phyloP scores from a whole-genome alignment of 495 filamentous ascomycete genomes.

The Aspergillus conjunctus region DNA sequence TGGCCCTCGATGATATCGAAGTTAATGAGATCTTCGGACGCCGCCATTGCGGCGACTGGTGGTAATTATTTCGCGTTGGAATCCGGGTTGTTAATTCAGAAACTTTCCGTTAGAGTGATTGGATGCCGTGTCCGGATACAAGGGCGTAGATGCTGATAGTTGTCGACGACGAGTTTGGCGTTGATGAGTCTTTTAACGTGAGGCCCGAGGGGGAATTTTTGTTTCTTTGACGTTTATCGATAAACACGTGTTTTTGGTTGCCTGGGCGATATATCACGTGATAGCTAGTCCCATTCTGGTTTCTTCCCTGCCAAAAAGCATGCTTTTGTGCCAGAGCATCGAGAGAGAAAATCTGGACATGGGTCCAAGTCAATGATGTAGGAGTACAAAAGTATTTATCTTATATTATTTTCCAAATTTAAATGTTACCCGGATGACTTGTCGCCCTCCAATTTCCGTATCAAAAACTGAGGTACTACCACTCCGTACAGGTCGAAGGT shows the following conservation, averaged over 20 bases:
- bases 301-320: too few species aligned
- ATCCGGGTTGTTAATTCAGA: not conserved
- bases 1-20: constrained; percentile 96
- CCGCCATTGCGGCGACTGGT: constrained; percentile 45
- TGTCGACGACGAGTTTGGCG: constrained; percentile 13
- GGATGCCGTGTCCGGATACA: not conserved
- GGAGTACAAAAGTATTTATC: too few species aligned
- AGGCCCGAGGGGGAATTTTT: not conserved
- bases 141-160: constrained; percentile 18
- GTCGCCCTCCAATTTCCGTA: too few species aligned
- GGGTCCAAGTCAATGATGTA: too few species aligned
- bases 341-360: too few species aligned
- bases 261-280: constrained; percentile 40
- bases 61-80: not conserved
- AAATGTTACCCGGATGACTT: too few species aligned
- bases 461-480: too few species aligned
- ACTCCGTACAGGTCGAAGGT: too few species aligned
- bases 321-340: too few species aligned
- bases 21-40: constrained; percentile 67
- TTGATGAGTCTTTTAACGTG: constrained; percentile 9
- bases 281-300: not conserved
- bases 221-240: constrained; percentile 38
- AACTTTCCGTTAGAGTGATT: too few species aligned
- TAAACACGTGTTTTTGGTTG: constrained; percentile 46
- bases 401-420: too few species aligned